Evolutionary conservation across 768 basidiomycete species (phyloP).

Genomic region (Rhodosporidiobolus odoratus): DNA sequence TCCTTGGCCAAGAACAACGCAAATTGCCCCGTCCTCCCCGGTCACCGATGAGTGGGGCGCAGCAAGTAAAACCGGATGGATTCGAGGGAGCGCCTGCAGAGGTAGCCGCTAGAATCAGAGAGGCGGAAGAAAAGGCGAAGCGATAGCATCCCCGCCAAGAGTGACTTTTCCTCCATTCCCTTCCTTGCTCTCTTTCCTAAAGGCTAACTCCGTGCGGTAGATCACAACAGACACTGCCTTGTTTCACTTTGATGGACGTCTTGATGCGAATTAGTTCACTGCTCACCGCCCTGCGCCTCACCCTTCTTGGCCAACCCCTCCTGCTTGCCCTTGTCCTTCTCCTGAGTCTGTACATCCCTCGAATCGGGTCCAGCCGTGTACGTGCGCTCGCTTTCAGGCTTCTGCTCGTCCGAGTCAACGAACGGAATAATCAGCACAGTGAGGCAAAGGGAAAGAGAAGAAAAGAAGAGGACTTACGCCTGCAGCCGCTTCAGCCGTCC

Average conservation of each 20-base stretch:
- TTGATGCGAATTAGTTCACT: no score
- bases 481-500: not conserved
- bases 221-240: not conserved
- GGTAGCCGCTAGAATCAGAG: conserved; percentile 7
- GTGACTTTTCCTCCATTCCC: not conserved
- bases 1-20: conserved; percentile 35
- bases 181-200: not conserved
- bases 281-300: conserved; percentile 10
- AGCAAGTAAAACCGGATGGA: not conserved
- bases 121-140: conserved; percentile 1
- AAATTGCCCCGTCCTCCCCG: conserved; percentile 8
- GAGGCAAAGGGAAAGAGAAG: not conserved
- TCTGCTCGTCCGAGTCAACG: not conserved
- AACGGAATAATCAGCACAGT: no score
- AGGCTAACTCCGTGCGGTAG: not conserved
- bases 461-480: conserved; percentile 10
- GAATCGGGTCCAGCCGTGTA: not conserved
- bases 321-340: conserved; percentile 2
- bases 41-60: not conserved
- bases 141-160: not conserved
- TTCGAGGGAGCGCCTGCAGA: conserved; percentile 14
- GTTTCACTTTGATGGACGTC: no score
- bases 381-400: not conserved
- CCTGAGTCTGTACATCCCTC: not conserved
- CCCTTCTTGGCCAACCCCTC: conserved; percentile 4